Percentiles rank a stretch among this genome's conserved stretches.
phyloP scores from a whole-genome alignment of 805 yeast species.

The Scheffersomyces amazonensis region DNA sequence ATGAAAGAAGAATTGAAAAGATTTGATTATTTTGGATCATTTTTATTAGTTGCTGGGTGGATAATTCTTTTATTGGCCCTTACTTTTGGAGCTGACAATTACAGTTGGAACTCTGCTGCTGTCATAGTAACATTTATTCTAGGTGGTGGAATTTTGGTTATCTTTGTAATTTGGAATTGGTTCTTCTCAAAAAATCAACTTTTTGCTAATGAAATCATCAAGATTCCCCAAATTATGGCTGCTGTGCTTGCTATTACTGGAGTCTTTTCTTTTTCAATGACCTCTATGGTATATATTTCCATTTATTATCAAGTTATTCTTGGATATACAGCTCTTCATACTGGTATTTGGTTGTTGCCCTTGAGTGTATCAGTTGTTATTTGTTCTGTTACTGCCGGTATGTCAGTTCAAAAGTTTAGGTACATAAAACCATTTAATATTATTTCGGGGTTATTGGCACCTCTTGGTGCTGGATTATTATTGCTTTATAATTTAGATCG shows the following conservation, averaged over 20 bases:
- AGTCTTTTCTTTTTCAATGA: conserved; percentile 38
- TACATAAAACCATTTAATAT: conserved; percentile 41
- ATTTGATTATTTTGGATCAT: conserved; percentile 50
- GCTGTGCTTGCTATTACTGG: conserved; percentile 32
- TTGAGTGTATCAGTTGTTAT: conserved; percentile 36
- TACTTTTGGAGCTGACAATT: conserved; percentile 54
- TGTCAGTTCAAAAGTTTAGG: conserved; percentile 33
- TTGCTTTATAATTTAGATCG: conserved; percentile 38
- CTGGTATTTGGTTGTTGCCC: conserved; percentile 48
- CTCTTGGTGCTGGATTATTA: conserved; percentile 45
- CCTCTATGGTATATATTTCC: conserved; percentile 15
- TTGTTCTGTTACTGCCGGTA: conserved; percentile 35
- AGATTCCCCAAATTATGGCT: conserved; percentile 32
- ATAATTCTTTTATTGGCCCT: conserved; percentile 46
- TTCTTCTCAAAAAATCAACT: conserved; percentile 41
- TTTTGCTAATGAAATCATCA: conserved; percentile 42
- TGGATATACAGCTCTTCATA: conserved; percentile 36
- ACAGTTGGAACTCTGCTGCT: conserved; percentile 48
- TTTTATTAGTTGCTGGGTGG: conserved; percentile 38
- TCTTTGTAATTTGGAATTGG: conserved; percentile 44
- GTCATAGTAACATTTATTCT: conserved; percentile 32
- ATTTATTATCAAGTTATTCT: conserved; percentile 49
- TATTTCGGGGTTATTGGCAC: conserved; percentile 22
- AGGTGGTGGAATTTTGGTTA: conserved; percentile 31
- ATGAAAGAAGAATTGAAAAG: conserved; percentile 34